These are phyloP conservation scores for Entonaema liquescens DNA, from an alignment of 495 filamentous ascomycete genomes.

Conservation along the genomic window DNA sequence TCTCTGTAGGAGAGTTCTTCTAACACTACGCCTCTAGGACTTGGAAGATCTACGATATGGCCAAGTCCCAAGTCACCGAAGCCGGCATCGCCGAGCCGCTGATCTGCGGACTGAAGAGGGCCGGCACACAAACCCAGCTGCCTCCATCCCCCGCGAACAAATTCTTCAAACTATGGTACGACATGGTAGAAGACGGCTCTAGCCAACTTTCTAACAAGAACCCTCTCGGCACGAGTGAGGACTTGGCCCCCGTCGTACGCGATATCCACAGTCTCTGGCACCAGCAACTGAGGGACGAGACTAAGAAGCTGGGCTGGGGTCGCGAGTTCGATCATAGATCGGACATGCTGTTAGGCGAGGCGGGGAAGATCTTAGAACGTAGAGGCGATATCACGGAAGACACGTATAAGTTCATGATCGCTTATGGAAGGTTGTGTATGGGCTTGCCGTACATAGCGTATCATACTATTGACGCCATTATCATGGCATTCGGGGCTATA, in stretches of 20 bases:
- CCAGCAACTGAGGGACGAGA: neutral
- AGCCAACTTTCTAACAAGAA: neutral
- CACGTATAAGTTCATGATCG: too few species aligned
- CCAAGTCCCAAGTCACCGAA: neutral
- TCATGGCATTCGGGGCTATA: constrained; percentile 4
- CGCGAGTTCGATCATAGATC: neutral
- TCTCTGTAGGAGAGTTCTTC: too few species aligned
- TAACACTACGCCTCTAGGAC: too few species aligned
- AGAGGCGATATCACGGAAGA: neutral
- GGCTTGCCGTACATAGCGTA: neutral
- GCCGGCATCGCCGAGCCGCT: neutral
- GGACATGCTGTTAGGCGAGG: neutral
- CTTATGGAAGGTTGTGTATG: too few species aligned
- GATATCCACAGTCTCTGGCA: neutral
- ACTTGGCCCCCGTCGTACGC: neutral
- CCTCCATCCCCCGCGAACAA: neutral
- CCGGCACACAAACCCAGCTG: neutral
- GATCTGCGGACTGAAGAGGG: neutral
- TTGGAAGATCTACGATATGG: too few species aligned
- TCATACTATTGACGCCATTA: constrained; percentile 7
- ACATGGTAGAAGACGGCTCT: neutral
- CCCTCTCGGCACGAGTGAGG: neutral
- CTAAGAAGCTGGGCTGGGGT: neutral
- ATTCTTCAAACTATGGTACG: neutral
- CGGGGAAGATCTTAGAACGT: neutral